Percentiles rank a stretch among this genome's conserved stretches.
Evolutionary conservation across 2,329 filamentous ascomycete species (phyloP).

Genomic region (Alternaria solani): DNA sequence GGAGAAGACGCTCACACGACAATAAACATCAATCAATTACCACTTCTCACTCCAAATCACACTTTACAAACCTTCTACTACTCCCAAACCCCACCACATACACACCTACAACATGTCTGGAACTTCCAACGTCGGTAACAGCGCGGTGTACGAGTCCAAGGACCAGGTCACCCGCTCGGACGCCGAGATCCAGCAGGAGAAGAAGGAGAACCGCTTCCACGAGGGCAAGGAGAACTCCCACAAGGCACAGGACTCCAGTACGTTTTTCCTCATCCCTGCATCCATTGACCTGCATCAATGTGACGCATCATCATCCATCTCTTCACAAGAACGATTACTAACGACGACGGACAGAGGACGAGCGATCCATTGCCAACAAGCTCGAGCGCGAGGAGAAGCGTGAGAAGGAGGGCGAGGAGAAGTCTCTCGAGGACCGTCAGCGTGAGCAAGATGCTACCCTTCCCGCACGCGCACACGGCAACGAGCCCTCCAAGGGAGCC

Average conservation of each 20-base stretch:
- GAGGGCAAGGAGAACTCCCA: constrained; percentile 78
- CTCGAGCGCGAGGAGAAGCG: constrained; percentile 68
- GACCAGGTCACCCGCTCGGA: constrained; percentile 74
- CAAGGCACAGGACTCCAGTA: constrained; percentile 75
- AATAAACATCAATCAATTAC: constrained; percentile 4
- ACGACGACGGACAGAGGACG: constrained; percentile 64
- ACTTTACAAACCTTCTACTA: background rate
- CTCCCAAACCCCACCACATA: constrained; percentile 1
- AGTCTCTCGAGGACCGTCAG: constrained; percentile 46
- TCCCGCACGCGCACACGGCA: constrained; percentile 70
- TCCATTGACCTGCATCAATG: background rate
- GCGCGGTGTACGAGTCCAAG: constrained; percentile 74
- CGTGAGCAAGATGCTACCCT: constrained; percentile 68
- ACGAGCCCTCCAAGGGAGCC: constrained; percentile 75
- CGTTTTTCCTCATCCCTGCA: constrained; percentile 29
- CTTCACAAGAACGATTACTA: constrained; percentile 1
- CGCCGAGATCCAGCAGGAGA: constrained; percentile 61
- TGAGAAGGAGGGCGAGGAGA: constrained; percentile 51
- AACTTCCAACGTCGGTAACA: constrained; percentile 72
- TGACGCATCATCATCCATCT: background rate
- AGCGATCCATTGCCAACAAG: constrained; percentile 75
- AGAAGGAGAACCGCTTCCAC: constrained; percentile 68
- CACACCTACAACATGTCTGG: constrained; percentile 56
- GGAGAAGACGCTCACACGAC: constrained; percentile 5
- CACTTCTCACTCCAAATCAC: constrained; percentile 1